Base-by-base conservation (phyloP, 352 stramenopile species). In the Blastocystis sp. region DNA sequence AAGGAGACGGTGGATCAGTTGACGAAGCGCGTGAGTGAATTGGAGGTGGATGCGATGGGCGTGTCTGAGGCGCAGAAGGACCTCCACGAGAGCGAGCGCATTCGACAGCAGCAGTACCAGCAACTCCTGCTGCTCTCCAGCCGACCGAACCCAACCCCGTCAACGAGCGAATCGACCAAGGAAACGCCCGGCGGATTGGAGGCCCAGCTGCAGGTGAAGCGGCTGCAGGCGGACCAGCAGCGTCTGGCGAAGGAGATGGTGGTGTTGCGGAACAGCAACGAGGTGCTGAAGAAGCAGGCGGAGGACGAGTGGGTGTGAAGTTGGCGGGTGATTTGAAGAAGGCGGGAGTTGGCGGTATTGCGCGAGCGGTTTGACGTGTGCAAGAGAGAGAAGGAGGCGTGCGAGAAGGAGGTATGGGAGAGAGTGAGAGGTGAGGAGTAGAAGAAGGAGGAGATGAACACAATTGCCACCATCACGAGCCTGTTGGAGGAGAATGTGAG, bases 81-180 rank as follows among this genome's bases (percentile, higher is more conserved):
- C 34, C 48, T 81, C 21, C 48, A n/a, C 9, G 71, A 81, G 28
- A 81, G 71, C 59, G 71, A 81, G 9, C 54, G 71, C 24, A 65
- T 81, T 64, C 71, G 71, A 17, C 17, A 81, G 45, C 71, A 81
- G 28, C 71, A 81, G 4, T 54, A 81, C 21, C 71, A 81, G 54
- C 71, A 81, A 65, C 28, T 81, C 0, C 71, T 81, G 3, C 71
- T 81, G 10, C 28, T 81, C 66, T 14, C 6, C 60, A 77, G 3
- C 21, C 38, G 43, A 59, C 19, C 3, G n/a, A 59, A 34, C 28
- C 19, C 2, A 43, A 81, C 21, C 7, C 7, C 48, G 70, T 66
- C 48, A 48, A 9, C 11, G 2, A 54, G 17, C 21, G 71, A n/a
- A 66, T 45, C 64, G 1, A 24, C 2, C 1, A 24, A 54, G 21